Base-by-base conservation (phyloP, 306 rosid species). In the Calophaca sinica region DNA sequence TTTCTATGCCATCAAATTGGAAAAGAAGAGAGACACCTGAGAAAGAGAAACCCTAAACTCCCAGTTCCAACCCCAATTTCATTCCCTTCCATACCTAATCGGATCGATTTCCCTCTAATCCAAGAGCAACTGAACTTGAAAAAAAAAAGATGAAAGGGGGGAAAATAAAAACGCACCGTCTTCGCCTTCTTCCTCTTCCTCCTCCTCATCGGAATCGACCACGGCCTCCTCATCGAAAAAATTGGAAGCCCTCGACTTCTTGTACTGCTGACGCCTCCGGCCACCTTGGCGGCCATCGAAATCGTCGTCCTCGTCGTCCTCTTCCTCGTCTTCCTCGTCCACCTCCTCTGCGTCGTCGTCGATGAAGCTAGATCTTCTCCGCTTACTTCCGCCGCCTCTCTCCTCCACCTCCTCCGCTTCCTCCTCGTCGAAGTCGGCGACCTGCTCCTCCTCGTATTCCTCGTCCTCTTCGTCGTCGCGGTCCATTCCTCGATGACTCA, bases 141-240 rank as follows among this genome's bases (percentile, higher is more conserved):
- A 0, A 26, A 58, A 51, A 2, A 13, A 64, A n/a, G 5, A 2
- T 2, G n/a, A 10, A 9, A 15, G 51, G 3, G 15, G 8, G 42
- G 1, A 4, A 3, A 42, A 64, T 41, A 41, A 14, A n/a, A 55
- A 26, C 90, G 1, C 66, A 96, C 99, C 99, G 60, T 96, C 97
- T 51, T 96, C 98, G 9, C 80, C 98, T 3, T 92, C 99, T 7
- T 92, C 99, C 31, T 92, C 99, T 52, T 96, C 99, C 76, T 91
- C 99, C 2, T 96, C 99, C 0, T 89, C 99, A 2, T 96, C 99
- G 5, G 77, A 65, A 65, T 92, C 96, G 1, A 92, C 99, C n/a
- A 28, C 77, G 0, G 99, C 99, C 71, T 89, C 97, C 4, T 83
- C 78, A 11, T 96, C 98, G 63, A 96, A 81, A 53, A 84, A 96